A percentile compares a stretch with the other conserved stretches of the same genome.
Evolutionary conservation across 345 rosid species (phyloP).

Genomic region (Aurinia saxatilis): DNA sequence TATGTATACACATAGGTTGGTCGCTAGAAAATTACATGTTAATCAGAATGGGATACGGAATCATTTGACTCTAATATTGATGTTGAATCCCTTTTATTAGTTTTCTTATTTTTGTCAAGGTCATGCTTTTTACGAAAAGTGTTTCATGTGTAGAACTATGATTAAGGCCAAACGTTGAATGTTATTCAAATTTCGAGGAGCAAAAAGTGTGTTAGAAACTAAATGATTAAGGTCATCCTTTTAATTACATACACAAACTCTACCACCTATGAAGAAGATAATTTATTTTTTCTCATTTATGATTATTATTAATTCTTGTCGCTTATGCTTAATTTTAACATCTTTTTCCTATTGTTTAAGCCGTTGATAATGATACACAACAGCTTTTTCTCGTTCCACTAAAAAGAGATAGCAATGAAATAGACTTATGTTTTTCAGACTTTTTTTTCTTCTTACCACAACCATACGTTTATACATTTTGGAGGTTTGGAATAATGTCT

Average conservation of each 20-base stretch:
- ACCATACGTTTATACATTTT: slow-evolving; percentile 26
- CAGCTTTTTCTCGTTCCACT: slow-evolving; percentile 41
- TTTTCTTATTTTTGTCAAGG: not conserved
- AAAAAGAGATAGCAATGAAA: slow-evolving; percentile 17
- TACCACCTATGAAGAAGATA: slow-evolving; percentile 9
- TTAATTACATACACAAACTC: slow-evolving; percentile 16
- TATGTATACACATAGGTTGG: not conserved
- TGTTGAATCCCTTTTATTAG: not conserved
- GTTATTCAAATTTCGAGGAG: not conserved
- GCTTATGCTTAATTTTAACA: not conserved
- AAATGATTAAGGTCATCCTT: slow-evolving; percentile 36
- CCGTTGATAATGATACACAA: slow-evolving; percentile 41
- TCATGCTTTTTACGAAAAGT: not conserved
- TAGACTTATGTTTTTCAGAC: slow-evolving; percentile 18
- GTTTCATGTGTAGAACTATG: slow-evolving; percentile 26
- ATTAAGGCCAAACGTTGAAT: slow-evolving; percentile 18
- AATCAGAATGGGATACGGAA: not conserved
- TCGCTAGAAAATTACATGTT: not conserved
- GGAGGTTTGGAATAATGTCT: slow-evolving; percentile 10
- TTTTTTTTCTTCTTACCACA: slow-evolving; percentile 18
- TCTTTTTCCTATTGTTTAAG: slow-evolving; percentile 15
- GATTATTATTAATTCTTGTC: not conserved
- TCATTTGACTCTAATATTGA: not conserved
- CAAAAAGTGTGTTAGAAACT: slow-evolving; percentile 12
- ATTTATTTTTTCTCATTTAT: not conserved